These are phyloP conservation scores for Trichophyton simii DNA, from an alignment of 2,329 filamentous ascomycete species.

Conservation along the genomic window DNA sequence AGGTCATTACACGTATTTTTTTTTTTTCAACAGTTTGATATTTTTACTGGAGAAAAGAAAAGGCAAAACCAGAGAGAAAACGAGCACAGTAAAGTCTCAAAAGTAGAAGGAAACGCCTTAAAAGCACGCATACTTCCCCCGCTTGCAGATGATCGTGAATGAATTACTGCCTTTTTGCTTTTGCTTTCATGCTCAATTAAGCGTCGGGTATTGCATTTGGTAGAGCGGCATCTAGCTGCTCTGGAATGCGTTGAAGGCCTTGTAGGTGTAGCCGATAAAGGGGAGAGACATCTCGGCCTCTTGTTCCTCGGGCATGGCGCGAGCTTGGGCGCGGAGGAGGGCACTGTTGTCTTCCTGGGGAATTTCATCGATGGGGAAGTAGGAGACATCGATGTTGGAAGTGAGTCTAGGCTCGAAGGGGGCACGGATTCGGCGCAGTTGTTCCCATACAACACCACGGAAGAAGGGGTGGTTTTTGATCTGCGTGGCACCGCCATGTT, in stretches of 20 bases:
- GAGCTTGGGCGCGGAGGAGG: conserved; percentile 69
- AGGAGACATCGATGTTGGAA: conserved; percentile 89
- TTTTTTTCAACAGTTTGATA: background rate
- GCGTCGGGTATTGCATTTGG: background rate
- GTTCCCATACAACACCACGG: conserved; percentile 90
- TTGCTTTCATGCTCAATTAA: background rate
- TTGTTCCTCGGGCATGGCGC: conserved; percentile 60
- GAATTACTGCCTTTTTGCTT: background rate
- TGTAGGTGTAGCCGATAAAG: conserved; percentile 95
- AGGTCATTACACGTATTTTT: background rate
- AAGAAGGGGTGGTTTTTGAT: conserved; percentile 95
- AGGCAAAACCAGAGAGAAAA: background rate
- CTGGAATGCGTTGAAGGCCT: conserved; percentile 69
- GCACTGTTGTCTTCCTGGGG: conserved; percentile 91
- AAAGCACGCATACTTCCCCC: background rate
- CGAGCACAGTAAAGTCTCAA: background rate
- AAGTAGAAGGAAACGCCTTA: background rate
- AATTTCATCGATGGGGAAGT: conserved; percentile 98
- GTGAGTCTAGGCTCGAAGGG: conserved; percentile 91
- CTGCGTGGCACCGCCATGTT: conserved; percentile 63
- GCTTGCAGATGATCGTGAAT: background rate
- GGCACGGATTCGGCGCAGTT: conserved; percentile 79
- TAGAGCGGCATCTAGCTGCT: conserved; percentile 19
- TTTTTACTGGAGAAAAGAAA: background rate
- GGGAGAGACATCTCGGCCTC: conserved; percentile 90